A percentile compares a stretch with the other conserved stretches of the same genome.
These are phyloP conservation scores for Podospora comata DNA, from an alignment of 495 filamentous ascomycete species.

Conservation along the genomic window DNA sequence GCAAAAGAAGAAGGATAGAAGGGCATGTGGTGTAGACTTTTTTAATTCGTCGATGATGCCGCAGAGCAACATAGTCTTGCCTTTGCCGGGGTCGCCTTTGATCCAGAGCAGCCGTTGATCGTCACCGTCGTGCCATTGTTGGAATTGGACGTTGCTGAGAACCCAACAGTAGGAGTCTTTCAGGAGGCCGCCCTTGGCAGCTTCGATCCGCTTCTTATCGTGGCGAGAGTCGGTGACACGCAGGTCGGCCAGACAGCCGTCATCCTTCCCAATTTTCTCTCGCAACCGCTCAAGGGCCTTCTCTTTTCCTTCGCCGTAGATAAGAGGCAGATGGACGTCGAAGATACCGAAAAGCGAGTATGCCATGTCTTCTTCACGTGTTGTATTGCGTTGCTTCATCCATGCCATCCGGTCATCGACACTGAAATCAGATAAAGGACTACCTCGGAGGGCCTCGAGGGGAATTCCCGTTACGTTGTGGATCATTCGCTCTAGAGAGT, in stretches of 20 bases:
- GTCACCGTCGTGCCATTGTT: conserved; percentile 4
- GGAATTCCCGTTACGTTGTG: conserved; percentile 9
- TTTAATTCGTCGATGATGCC: conserved; percentile 42
- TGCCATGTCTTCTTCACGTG: conserved; percentile 1
- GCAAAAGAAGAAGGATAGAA: conserved; percentile 41
- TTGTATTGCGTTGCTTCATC: conserved; percentile 3
- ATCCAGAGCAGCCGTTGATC: conserved; percentile 30
- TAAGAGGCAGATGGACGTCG: not conserved
- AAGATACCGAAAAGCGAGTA: conserved; percentile 14
- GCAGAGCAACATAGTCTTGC: conserved; percentile 50
- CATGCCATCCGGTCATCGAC: not conserved
- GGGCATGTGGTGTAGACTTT: conserved; percentile 27
- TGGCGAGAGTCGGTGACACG: not conserved
- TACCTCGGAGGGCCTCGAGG: not conserved
- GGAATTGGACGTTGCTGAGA: conserved; percentile 23
- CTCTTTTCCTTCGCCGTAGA: conserved; percentile 9
- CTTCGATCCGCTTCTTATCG: conserved; percentile 40
- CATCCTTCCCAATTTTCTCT: not conserved
- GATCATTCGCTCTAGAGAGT: conserved; percentile 2
- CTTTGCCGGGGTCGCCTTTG: conserved; percentile 37
- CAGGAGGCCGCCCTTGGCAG: conserved; percentile 36
- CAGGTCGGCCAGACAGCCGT: not conserved
- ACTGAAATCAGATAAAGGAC: conserved; percentile 4
- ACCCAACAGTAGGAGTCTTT: conserved; percentile 44
- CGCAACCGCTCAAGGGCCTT: conserved; percentile 4